Base-by-base conservation (phyloP, 2,329 filamentous ascomycete species). In the Xylaria digitata region DNA sequence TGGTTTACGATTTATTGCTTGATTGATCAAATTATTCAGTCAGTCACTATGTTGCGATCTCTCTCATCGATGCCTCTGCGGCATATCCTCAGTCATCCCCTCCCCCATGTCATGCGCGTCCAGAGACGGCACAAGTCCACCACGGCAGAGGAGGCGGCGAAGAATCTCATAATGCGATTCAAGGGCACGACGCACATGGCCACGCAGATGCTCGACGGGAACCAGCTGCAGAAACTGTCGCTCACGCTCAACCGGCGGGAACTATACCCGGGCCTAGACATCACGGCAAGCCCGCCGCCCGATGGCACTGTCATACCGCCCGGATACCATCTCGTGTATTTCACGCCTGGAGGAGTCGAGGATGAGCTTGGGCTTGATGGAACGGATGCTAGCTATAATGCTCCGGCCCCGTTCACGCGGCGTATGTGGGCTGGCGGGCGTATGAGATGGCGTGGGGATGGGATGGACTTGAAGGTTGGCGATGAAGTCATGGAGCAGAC, bases 351-450 rank as follows among this genome's bases (percentile, higher is more conserved):
- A 0, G 84, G 85, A 4, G 67, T 86, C 0, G 88, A 90, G 71
- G 67, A 74, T 0, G 81, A 86, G 6, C 81, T 91, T 0, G 88
- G 87, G 0, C 67, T 75, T 0, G 89, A 91, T 74, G 89, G 89
- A 15, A 89, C 86, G 0, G 89, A 91, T 76, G 78, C 74, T 0
- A 84, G 84, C 0, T 90, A 87, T 74, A 90, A 89, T 70, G 84
- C 88, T 0, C 82, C 86, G 0, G 67, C 78, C 2, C 88, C 88
- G 0, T 91, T 90, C 64, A 89, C 87, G 1, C 78, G 88, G 34
- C 82, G 89, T 13, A 90, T 91, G 89, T 91, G 89, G 89, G 89
- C 89, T 0, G 89, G 88, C 1, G 89, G 89, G 0, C 80, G 82
- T 63, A 86, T 90, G 77, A 74, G 76, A 40, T 69, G 52, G 61